Evolutionary conservation across 1,139 yeast genomes (phyloP).

Genomic region (Suhomyces kunorum): DNA sequence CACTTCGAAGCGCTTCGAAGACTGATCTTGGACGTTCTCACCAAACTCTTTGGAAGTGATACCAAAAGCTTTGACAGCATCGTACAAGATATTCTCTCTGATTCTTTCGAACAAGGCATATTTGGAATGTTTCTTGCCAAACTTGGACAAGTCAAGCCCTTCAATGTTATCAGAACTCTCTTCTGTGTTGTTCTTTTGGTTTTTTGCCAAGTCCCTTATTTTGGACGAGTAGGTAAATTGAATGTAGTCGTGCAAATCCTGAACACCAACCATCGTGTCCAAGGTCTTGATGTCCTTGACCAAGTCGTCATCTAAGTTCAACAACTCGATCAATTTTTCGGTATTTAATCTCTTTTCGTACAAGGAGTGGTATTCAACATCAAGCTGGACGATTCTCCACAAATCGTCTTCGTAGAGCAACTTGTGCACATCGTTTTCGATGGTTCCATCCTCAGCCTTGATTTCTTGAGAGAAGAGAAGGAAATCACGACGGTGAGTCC

Average conservation of each 20-base stretch:
- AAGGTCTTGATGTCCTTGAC: slow-evolving; percentile 60
- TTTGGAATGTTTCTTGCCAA: slow-evolving; percentile 66
- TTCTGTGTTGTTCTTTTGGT: slow-evolving; percentile 23
- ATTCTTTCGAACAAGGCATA: slow-evolving; percentile 76
- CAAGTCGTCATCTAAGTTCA: slow-evolving; percentile 58
- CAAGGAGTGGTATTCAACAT: slow-evolving; percentile 85
- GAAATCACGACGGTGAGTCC: slow-evolving; percentile 94
- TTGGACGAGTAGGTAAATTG: slow-evolving; percentile 80
- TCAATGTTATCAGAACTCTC: slow-evolving; percentile 18
- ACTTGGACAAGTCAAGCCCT: slow-evolving; percentile 14
- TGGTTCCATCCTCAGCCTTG: slow-evolving; percentile 44
- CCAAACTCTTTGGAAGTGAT: slow-evolving; percentile 79
- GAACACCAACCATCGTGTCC: slow-evolving; percentile 73
- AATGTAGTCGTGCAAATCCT: slow-evolving; percentile 83
- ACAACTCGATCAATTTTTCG: slow-evolving; percentile 54
- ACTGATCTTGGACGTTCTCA: slow-evolving; percentile 72
- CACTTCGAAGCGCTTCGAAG: slow-evolving; percentile 44
- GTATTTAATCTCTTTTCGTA: slow-evolving; percentile 73
- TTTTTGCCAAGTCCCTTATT: slow-evolving; percentile 47
- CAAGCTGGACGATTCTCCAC: slow-evolving; percentile 87
- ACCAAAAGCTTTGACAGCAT: slow-evolving; percentile 73
- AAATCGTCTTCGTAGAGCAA: slow-evolving; percentile 78
- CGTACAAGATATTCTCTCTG: slow-evolving; percentile 64
- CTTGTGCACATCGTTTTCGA: slow-evolving; percentile 48
- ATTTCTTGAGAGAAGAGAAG: slow-evolving; percentile 62